Evolutionary conservation across 805 yeast species (phyloP).

Genomic region (Metschnikowia shivogae): DNA sequence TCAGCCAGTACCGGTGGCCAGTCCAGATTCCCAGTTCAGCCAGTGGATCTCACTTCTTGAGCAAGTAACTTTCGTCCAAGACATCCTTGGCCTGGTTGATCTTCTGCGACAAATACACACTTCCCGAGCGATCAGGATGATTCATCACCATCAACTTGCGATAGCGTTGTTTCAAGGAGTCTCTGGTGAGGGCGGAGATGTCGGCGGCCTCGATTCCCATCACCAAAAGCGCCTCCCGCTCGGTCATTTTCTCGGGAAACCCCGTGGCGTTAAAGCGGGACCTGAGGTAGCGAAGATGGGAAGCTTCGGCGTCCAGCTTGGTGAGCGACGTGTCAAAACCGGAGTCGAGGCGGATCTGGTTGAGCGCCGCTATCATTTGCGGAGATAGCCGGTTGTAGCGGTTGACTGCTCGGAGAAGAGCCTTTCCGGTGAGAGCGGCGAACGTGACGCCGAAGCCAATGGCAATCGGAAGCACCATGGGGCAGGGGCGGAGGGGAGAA

Average conservation of each 20-base stretch:
- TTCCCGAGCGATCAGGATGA: conserved; percentile 42
- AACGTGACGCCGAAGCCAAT: conserved; percentile 18
- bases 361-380: conserved; percentile 20
- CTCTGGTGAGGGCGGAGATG: conserved; percentile 24
- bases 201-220: conserved; percentile 41
- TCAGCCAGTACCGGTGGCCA: too few species aligned
- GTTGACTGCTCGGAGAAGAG: conserved; percentile 9
- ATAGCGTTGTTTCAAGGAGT: conserved; percentile 30
- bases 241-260: conserved; percentile 38
- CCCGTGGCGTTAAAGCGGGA: conserved; percentile 23
- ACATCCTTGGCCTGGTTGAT: conserved; percentile 43
- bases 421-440: conserved; percentile 16
- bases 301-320: conserved; percentile 11
- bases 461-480: conserved; percentile 19
- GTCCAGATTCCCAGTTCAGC: background rate
- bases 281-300: conserved; percentile 17
- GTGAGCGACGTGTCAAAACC: conserved; percentile 7
- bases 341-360: conserved; percentile 14
- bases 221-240: conserved; percentile 38
- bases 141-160: conserved; percentile 37
- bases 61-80: conserved; percentile 36
- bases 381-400: conserved; percentile 16
- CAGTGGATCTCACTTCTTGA: conserved; percentile 15
- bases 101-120: conserved; percentile 37
- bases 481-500: background rate